Evolutionary conservation across 225 moss, liverwort and hornwort genomes (phyloP), one percentile per base, ranked within the genome.

Genomic region (Polytrichum commune): DNA sequence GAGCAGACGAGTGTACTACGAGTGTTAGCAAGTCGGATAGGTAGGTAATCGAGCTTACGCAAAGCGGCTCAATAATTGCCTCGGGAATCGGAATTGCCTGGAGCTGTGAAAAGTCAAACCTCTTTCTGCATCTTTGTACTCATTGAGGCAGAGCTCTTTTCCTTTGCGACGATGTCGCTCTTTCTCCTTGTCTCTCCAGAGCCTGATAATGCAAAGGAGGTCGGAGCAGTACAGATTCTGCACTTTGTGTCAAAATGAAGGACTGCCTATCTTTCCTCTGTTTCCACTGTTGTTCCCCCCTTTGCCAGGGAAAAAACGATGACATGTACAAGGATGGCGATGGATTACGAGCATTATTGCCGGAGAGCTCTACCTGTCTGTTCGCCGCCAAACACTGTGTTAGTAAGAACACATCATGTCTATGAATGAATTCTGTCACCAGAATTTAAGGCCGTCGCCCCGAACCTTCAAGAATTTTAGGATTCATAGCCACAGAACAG

Each of bases 61-160:
- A 74, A 69, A 65, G 69, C 60, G 55, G 63, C 32, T 68, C 85
- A 86, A 86, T 82, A 67, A 86, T 86, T 80, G 72, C 67, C 75
- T 77, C 64, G 79, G 70, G 77, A 85, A 75, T 82, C 72, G 35
- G 57, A 67, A 56, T 54, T 29, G 19, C 30, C 19, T 29, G 18
- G 29, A 29, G 32, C 65, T 18, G 54, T 67, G 71, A 38, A 46
- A 55, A 71, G 70, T 27, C 67, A 74, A 68, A 65, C 53, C 60
- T 74, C 55, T 29, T 53, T 74, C 54, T 55, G 27, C 69, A 75
- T 5, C 53, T 9, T 58, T 74, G 53, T 76, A 7, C 55, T 74
- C 64, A 74, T 76, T 35, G 66, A 64, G 63, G 60, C 65, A 64
- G 64, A 46, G 46, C 16, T 46, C 46, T 46, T 46, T 70, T 30